Base-by-base conservation (phyloP, 163 green algal genomes). In the Scenedesmus sp. region DNA sequence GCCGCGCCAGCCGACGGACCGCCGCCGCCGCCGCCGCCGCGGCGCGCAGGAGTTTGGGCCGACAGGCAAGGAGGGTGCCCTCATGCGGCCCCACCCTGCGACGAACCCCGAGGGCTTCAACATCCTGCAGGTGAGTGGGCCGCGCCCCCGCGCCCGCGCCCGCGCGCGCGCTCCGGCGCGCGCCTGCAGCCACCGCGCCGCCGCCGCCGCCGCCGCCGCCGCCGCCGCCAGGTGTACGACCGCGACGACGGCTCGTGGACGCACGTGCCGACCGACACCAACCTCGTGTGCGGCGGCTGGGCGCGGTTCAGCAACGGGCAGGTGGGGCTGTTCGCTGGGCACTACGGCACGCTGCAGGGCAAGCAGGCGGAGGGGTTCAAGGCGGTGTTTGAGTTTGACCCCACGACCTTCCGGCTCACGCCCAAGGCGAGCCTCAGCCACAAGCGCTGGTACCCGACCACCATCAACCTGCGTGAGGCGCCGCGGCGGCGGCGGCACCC, bases 11-110 rank as follows among this genome's bases (percentile, higher is more conserved):
- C n/a, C n/a, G n/a, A n/a, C n/a, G n/a, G n/a, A n/a, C n/a, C n/a
- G n/a, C n/a, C n/a, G n/a, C n/a, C n/a, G n/a, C n/a, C n/a, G n/a
- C n/a, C n/a, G n/a, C n/a, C n/a, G n/a, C n/a, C n/a, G n/a, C n/a
- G n/a, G n/a, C n/a, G n/a, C n/a, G n/a, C n/a, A n/a, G 65, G 70
- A 78, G 70, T 78, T 78, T 45, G 70, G 70, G 6, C 70, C 70
- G 5, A 78, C 70, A 48, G 70, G 70, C 28, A 34, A 50, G 22
- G 70, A 78, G 39, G 70, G 70, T 1, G 17, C 31, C n/a, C 36
- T 78, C n/a, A 78, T 78, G 70, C 53, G 60, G 34, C 56, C 54
- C 5, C 70, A 78, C 70, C 70, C 70, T 22, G 7, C 36, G 9
- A 60, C 31, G 17, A 78, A 78, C 54, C 53, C 34, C 15, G 24